Evolutionary conservation across 139 green algal genomes (phyloP).

Genomic region (Desmodesmus armatus): DNA sequence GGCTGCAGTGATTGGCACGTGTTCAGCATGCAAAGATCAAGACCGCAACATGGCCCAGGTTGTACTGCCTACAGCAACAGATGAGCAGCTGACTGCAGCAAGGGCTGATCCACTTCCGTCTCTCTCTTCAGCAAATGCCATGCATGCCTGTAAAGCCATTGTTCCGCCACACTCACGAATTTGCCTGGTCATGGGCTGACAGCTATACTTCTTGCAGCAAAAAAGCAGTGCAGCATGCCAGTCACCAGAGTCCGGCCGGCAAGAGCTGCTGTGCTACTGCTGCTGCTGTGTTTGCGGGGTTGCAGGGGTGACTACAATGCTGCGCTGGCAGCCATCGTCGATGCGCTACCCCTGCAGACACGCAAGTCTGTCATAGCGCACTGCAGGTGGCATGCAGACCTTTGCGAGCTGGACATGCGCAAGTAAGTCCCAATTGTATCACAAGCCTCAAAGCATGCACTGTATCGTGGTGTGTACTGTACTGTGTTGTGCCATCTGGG

Average conservation of each 20-base stretch:
- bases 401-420: slow-evolving; percentile 31
- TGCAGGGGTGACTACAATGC: slow-evolving; percentile 40
- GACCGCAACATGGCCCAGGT: too few species aligned
- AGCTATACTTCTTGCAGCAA: neutral
- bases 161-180: too few species aligned
- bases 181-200: neutral
- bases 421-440: neutral
- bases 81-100: neutral
- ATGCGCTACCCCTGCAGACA: slow-evolving; percentile 3
- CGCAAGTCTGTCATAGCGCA: neutral
- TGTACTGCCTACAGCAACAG: neutral
- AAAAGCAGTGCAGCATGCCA: neutral
- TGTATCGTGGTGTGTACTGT: neutral
- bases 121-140: neutral
- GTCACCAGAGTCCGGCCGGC: neutral
- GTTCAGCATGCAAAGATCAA: too few species aligned
- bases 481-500: neutral
- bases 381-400: slow-evolving; percentile 33
- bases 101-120: neutral
- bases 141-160: neutral
- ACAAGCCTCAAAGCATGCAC: neutral
- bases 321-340: neutral
- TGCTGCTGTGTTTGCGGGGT: neutral
- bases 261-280: neutral
- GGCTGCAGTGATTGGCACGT: neutral